Percentiles rank a stretch among this genome's conserved stretches.
phyloP scores from a whole-genome alignment of 2,329 filamentous ascomycete species.

The Drechslerella coelobrocha region DNA sequence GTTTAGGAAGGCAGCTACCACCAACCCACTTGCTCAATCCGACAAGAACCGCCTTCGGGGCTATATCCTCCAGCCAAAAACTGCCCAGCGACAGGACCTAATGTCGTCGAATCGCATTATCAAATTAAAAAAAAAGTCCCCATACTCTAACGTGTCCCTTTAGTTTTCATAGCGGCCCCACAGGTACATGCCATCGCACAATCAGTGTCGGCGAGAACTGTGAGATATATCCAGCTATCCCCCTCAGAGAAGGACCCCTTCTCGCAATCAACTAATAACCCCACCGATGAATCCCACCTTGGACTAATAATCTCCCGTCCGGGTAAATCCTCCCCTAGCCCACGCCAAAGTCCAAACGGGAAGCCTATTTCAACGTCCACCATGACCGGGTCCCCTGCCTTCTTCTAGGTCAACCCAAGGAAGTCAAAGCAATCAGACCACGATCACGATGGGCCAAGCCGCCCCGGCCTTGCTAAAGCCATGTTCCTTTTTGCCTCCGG shows the following conservation, averaged over 20 bases:
- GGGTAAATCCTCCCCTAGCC: slow-evolving; percentile 43
- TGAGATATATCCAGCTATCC: slow-evolving; percentile 13
- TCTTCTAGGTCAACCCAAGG: slow-evolving; percentile 31
- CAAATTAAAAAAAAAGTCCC: neutral
- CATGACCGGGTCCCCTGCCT: slow-evolving; percentile 9
- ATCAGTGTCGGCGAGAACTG: too few species aligned
- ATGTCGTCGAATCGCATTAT: neutral
- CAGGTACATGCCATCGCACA: neutral
- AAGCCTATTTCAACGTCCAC: slow-evolving; percentile 49
- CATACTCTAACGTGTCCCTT: neutral
- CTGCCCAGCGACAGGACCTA: neutral
- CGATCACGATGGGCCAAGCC: slow-evolving; percentile 16
- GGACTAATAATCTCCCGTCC: slow-evolving; percentile 27
- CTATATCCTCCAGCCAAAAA: slow-evolving; percentile 1
- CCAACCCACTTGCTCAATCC: slow-evolving; percentile 39
- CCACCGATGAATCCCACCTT: neutral
- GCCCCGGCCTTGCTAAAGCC: neutral
- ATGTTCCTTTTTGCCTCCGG: slow-evolving; percentile 26
- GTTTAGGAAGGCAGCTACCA: slow-evolving; percentile 29
- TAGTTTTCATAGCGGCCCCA: neutral
- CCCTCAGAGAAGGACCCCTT: slow-evolving; percentile 40
- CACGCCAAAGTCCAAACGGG: slow-evolving; percentile 21
- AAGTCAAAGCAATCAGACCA: slow-evolving; percentile 33
- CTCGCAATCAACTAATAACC: slow-evolving; percentile 1
- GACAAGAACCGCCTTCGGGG: slow-evolving; percentile 1